Percentiles rank a stretch among this genome's conserved stretches.
Evolutionary conservation across 352 stramenopile genomes (phyloP).

Genomic region (Poterioochromonas sp.): DNA sequence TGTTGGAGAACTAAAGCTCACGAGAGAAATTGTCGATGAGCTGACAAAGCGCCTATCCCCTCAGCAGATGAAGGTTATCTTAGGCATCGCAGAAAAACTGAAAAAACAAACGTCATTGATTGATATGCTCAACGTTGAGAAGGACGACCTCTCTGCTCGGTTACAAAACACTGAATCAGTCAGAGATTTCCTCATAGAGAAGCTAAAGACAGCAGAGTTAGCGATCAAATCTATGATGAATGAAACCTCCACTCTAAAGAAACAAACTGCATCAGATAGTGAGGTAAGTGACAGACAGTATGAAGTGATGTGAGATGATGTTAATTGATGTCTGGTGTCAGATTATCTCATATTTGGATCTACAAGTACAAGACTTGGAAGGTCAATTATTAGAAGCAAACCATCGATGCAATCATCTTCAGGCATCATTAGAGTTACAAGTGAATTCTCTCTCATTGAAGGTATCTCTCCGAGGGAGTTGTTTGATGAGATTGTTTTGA

Average conservation of each 20-base stretch:
- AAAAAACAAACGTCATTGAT: background rate
- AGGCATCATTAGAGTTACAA: conserved; percentile 21
- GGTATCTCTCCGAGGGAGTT: background rate
- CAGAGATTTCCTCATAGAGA: background rate
- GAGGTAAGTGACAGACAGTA: background rate
- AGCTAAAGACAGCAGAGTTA: conserved; percentile 1
- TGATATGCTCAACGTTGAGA: background rate
- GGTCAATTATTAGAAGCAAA: background rate
- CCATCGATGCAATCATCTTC: background rate
- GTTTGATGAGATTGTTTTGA: background rate
- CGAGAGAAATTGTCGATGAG: too few species aligned
- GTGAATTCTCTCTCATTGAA: background rate
- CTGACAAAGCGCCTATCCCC: background rate
- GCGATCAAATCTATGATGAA: background rate
- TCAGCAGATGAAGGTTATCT: background rate
- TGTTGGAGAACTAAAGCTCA: too few species aligned
- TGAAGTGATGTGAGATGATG: background rate
- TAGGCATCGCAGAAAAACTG: background rate
- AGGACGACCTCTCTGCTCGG: conserved; percentile 1
- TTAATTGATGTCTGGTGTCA: background rate
- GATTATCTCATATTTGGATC: conserved; percentile 16
- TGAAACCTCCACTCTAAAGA: background rate
- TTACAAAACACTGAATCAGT: background rate
- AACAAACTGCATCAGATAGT: background rate
- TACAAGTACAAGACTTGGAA: conserved; percentile 20